phyloP scores from a whole-genome alignment of 345 rosid genomes.

The Euphorbia pulcherrima region DNA sequence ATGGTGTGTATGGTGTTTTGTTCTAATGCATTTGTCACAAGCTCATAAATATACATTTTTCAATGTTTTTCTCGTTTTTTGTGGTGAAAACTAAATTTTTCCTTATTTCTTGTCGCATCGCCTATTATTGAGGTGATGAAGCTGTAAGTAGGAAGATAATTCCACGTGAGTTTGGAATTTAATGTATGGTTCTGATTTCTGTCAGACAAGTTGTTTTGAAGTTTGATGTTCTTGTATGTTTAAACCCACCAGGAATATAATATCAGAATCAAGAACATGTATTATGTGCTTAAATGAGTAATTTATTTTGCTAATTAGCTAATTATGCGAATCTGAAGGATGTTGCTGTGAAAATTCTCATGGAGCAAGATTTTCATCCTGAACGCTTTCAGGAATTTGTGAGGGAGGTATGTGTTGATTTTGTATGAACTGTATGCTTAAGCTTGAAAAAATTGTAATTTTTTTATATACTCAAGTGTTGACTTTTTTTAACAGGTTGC shows the following conservation, averaged over 20 bases:
- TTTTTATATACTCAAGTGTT: conserved; percentile 10
- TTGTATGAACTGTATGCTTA: neutral
- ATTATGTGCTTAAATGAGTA: neutral
- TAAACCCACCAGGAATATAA: too few species aligned
- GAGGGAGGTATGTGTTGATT: conserved; percentile 66
- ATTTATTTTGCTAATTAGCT: neutral
- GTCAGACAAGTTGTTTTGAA: neutral
- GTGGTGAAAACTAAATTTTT: neutral
- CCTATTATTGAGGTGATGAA: neutral
- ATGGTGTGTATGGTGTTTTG: neutral
- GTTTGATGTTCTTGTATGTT: neutral
- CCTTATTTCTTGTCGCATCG: neutral
- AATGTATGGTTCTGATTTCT: neutral
- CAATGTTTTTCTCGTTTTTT: neutral
- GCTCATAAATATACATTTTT: neutral
- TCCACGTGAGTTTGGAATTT: neutral
- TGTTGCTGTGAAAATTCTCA: conserved; percentile 99
- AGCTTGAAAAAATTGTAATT: conserved; percentile 1
- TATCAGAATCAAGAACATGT: neutral
- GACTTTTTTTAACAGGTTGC: conserved; percentile 59
- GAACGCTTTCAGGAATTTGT: conserved; percentile 86
- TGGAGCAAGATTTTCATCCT: conserved; percentile 94
- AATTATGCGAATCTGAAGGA: conserved; percentile 48
- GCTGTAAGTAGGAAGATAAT: neutral
- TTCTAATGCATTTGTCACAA: neutral